phyloP scores from a whole-genome alignment of 2,329 filamentous ascomycete genomes.

The Calycina herbarum region DNA sequence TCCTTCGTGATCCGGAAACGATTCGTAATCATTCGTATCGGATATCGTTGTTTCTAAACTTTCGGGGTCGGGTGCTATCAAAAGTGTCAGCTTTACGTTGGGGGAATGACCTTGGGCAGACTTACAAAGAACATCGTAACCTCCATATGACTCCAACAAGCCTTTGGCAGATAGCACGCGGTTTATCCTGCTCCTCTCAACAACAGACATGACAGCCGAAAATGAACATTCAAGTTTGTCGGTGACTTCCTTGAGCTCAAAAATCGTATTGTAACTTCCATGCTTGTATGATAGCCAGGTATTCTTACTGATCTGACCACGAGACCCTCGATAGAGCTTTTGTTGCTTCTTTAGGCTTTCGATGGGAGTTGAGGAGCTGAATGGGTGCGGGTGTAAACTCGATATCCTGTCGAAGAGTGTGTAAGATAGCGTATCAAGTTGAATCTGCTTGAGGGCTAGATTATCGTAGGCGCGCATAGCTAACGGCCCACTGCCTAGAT shows the following conservation, averaged over 20 bases:
- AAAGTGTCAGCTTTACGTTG: not conserved
- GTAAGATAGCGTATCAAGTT: slow-evolving; percentile 43
- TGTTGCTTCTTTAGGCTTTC: slow-evolving; percentile 33
- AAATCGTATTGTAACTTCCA: slow-evolving; percentile 38
- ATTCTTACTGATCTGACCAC: slow-evolving; percentile 34
- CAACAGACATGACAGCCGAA: slow-evolving; percentile 30
- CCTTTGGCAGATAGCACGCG: slow-evolving; percentile 28
- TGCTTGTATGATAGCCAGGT: slow-evolving; percentile 35
- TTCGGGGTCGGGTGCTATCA: slow-evolving; percentile 20
- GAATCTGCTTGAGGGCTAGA: slow-evolving; percentile 43
- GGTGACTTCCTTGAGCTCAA: slow-evolving; percentile 36
- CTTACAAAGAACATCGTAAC: slow-evolving; percentile 36
- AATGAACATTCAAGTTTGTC: slow-evolving; percentile 30
- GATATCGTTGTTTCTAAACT: slow-evolving; percentile 18
- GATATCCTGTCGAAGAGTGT: slow-evolving; percentile 42
- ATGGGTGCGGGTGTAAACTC: slow-evolving; percentile 40
- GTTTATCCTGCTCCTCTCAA: slow-evolving; percentile 35
- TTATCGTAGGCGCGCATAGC: slow-evolving; percentile 41
- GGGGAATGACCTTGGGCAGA: not conserved
- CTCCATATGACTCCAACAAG: slow-evolving; percentile 21
- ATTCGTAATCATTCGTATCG: slow-evolving; percentile 35
- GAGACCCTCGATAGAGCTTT: slow-evolving; percentile 31
- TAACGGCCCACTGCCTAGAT: slow-evolving; percentile 40
- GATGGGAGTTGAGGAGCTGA: slow-evolving; percentile 27
- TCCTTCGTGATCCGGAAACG: slow-evolving; percentile 37